Conservation (phyloP, 2,329 filamentous ascomycete species). For the Cercospora zeina region DNA sequence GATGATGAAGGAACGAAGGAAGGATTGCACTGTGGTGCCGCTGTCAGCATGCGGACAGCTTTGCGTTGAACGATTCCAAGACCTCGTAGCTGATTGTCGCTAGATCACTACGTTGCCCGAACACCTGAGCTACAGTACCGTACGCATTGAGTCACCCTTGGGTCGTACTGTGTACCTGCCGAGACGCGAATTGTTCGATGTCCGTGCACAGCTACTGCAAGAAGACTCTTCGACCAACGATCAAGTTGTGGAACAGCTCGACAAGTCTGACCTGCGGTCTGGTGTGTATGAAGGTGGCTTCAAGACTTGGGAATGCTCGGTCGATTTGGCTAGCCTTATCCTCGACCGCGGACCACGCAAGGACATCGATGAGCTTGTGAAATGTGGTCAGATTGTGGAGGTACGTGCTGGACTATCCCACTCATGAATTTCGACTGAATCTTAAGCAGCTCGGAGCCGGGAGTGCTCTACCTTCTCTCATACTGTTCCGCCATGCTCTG, state of each 20-base stretch:
- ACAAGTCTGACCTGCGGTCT: slow-evolving; percentile 72
- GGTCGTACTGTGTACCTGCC: slow-evolving; percentile 60
- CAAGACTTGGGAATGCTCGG: slow-evolving; percentile 86
- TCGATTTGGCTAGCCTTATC: slow-evolving; percentile 71
- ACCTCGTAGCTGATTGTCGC: neutral
- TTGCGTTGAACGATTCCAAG: neutral
- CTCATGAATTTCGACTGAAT: neutral
- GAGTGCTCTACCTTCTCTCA: slow-evolving; percentile 70
- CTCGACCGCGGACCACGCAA: slow-evolving; percentile 52
- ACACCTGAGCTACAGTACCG: slow-evolving; percentile 67
- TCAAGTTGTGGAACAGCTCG: slow-evolving; percentile 60
- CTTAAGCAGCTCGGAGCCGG: slow-evolving; percentile 69
- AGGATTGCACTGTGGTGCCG: neutral
- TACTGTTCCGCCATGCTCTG: slow-evolving; percentile 66
- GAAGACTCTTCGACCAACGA: slow-evolving; percentile 53
- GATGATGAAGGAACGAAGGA: neutral
- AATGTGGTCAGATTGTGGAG: slow-evolving; percentile 54
- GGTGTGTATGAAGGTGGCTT: slow-evolving; percentile 85
- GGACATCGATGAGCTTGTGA: slow-evolving; percentile 51
- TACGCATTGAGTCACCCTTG: slow-evolving; percentile 62
- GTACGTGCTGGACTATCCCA: slow-evolving; percentile 30
- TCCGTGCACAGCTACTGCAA: slow-evolving; percentile 78
- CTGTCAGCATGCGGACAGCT: neutral
- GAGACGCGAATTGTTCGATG: slow-evolving; percentile 77
- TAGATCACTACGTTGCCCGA: slow-evolving; percentile 65